Percentiles rank a stretch among this genome's conserved stretches.
phyloP scores from a whole-genome alignment of 73 alveolate genomes.

The Urostyla sp. region DNA sequence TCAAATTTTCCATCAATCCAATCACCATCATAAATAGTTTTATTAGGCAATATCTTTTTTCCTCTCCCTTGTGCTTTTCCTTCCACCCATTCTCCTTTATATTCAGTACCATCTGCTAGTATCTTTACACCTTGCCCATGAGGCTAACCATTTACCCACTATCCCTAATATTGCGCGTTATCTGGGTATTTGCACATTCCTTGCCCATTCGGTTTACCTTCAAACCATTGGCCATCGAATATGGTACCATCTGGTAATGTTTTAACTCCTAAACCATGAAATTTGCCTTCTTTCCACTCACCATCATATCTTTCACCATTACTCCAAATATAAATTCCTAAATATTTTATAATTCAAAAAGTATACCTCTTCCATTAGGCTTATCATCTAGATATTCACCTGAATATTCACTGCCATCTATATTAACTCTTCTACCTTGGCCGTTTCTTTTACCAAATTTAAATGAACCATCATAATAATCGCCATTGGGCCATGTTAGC shows the following conservation, averaged over 20 bases:
- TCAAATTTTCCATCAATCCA: constrained; percentile 71
- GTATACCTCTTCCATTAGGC: constrained; percentile 75
- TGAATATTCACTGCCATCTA: constrained; percentile 54
- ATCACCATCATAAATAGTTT: constrained; percentile 63
- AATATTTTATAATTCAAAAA: neutral
- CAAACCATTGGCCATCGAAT: constrained; percentile 83
- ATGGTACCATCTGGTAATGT: constrained; percentile 77
- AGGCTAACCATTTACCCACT: constrained; percentile 66
- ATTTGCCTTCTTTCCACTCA: constrained; percentile 79
- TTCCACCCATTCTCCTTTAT: constrained; percentile 59
- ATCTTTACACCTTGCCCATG: constrained; percentile 68
- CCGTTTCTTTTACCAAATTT: constrained; percentile 73
- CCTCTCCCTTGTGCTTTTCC: constrained; percentile 65
- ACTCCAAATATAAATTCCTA: constrained; percentile 70
- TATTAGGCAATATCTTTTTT: constrained; percentile 47
- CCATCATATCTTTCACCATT: constrained; percentile 88
- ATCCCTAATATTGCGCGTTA: constrained; percentile 68
- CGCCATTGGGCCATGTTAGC: constrained; percentile 67
- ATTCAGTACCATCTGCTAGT: constrained; percentile 66
- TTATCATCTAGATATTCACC: constrained; percentile 72
- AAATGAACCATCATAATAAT: constrained; percentile 72
- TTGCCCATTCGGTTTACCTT: constrained; percentile 78
- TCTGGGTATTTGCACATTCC: constrained; percentile 72
- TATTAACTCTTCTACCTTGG: constrained; percentile 71
- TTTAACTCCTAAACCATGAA: constrained; percentile 82